Percentiles rank a stretch among this genome's conserved stretches.
Conservation (phyloP, 768 basidiomycete species). For the Pleurotus salmoneostramineus region DNA sequence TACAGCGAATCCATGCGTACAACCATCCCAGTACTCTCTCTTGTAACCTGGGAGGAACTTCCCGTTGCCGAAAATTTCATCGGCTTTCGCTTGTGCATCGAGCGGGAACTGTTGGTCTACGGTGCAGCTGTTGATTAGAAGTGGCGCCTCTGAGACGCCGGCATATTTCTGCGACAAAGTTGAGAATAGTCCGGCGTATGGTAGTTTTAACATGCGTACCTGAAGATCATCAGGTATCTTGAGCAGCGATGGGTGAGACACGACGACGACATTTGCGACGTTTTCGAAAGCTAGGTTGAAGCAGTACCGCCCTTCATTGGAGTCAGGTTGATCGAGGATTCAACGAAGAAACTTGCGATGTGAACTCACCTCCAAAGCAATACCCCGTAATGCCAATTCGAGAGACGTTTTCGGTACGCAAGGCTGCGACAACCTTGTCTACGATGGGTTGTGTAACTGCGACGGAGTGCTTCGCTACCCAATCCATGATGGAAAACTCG, state of each 20-base stretch:
- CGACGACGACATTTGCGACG: slow-evolving; percentile 41
- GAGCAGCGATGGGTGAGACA: slow-evolving; percentile 61
- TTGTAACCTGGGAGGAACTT: slow-evolving; percentile 47
- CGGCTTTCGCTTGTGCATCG: slow-evolving; percentile 40
- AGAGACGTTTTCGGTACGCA: slow-evolving; percentile 57
- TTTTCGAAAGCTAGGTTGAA: slow-evolving; percentile 63
- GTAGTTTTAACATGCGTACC: no score
- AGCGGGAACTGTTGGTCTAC: slow-evolving; percentile 46
- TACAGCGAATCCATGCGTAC: slow-evolving; percentile 52
- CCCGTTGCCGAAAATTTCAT: slow-evolving; percentile 42
- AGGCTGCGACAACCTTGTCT: slow-evolving; percentile 51
- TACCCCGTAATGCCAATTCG: slow-evolving; percentile 60
- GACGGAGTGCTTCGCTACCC: slow-evolving; percentile 39
- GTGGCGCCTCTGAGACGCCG: slow-evolving; percentile 41
- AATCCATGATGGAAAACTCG: slow-evolving; percentile 33
- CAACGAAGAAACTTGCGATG: slow-evolving; percentile 9
- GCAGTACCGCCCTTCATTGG: slow-evolving; percentile 37
- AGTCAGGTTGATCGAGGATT: neutral
- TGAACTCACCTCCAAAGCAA: slow-evolving; percentile 58
- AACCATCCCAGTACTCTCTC: slow-evolving; percentile 42
- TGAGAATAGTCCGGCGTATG: no score
- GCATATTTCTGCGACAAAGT: slow-evolving; percentile 39
- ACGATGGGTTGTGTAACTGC: slow-evolving; percentile 41
- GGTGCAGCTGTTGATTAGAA: slow-evolving; percentile 68
- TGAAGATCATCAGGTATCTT: slow-evolving; percentile 57